phyloP scores from a whole-genome alignment of 306 rosid species.

The Gastrolobium bilobum region DNA sequence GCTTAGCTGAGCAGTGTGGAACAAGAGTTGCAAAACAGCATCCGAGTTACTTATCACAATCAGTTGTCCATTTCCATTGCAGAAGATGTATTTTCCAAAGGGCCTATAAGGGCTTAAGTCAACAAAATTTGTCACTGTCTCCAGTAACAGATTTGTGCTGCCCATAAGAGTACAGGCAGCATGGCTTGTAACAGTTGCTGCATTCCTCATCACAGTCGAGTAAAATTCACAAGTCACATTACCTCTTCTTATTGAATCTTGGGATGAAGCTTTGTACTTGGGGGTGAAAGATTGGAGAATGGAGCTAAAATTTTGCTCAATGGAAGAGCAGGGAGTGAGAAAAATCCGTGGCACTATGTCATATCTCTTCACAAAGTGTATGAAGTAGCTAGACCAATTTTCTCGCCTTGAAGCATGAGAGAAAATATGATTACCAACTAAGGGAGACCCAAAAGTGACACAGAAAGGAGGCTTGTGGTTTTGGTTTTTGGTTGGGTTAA shows the following conservation, averaged over 20 bases:
- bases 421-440: conserved; percentile 70
- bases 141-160: conserved; percentile 64
- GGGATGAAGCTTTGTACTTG: not conserved
- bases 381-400: conserved; percentile 71
- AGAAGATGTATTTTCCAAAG: conserved; percentile 76
- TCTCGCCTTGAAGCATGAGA: conserved; percentile 87
- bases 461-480: conserved; percentile 47
- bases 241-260: not conserved
- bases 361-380: conserved; percentile 68
- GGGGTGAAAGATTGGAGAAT: conserved; percentile 54
- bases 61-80: conserved; percentile 58
- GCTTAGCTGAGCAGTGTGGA: conserved; percentile 61
- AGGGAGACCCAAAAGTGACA: conserved; percentile 86
- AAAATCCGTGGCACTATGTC: conserved; percentile 78
- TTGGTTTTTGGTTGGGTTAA: conserved; percentile 13
- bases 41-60: conserved; percentile 65
- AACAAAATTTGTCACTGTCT: conserved; percentile 60
- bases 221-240: conserved; percentile 44
- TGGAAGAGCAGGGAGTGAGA: conserved; percentile 68
- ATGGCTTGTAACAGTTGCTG: conserved; percentile 64
- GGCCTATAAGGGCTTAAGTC: conserved; percentile 84
- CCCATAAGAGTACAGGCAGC: conserved; percentile 81
- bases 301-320: conserved; percentile 30
- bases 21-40: conserved; percentile 78
- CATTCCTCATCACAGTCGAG: conserved; percentile 61